Percentiles rank a stretch among this genome's conserved stretches.
Evolutionary conservation across 306 rosid species (phyloP).

Genomic region (Acmispon strigosus): DNA sequence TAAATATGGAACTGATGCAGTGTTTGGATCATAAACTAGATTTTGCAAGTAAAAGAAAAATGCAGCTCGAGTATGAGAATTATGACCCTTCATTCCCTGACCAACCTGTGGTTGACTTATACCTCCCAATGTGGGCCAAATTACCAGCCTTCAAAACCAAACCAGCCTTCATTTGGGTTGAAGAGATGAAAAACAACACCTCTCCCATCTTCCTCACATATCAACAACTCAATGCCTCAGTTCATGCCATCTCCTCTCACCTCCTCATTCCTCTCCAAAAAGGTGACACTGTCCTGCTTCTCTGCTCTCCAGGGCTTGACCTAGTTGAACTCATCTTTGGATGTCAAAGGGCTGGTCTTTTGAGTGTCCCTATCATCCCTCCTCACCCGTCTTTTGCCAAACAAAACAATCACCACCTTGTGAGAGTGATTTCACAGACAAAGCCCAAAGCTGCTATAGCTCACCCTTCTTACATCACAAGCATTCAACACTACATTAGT

Average conservation of each 20-base stretch:
- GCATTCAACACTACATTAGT: slow-evolving; percentile 30
- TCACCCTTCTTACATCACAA: slow-evolving; percentile 35
- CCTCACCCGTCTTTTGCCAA: slow-evolving; percentile 49
- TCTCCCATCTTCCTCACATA: slow-evolving; percentile 36
- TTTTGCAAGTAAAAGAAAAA: background rate
- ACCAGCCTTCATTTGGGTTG: slow-evolving; percentile 72
- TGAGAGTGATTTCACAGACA: slow-evolving; percentile 53
- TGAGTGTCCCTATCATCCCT: slow-evolving; percentile 57
- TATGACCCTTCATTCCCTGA: slow-evolving; percentile 76
- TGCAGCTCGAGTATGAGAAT: slow-evolving; percentile 48
- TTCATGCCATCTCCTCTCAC: slow-evolving; percentile 31
- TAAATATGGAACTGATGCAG: slow-evolving; percentile 8
- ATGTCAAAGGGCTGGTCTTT: slow-evolving; percentile 71
- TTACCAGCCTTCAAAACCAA: slow-evolving; percentile 56
- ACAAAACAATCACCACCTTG: slow-evolving; percentile 48
- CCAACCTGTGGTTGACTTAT: slow-evolving; percentile 73
- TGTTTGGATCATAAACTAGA: background rate
- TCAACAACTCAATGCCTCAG: slow-evolving; percentile 48
- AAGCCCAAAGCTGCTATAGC: slow-evolving; percentile 83
- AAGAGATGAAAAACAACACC: slow-evolving; percentile 10
- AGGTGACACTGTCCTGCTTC: slow-evolving; percentile 44
- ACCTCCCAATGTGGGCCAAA: slow-evolving; percentile 68
- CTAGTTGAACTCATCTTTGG: slow-evolving; percentile 59
- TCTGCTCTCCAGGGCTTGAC: slow-evolving; percentile 65
- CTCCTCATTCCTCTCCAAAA: slow-evolving; percentile 35